Evolutionary conservation across 805 yeast genomes (phyloP).

Genomic region (Metschnikowia lochheadii): DNA sequence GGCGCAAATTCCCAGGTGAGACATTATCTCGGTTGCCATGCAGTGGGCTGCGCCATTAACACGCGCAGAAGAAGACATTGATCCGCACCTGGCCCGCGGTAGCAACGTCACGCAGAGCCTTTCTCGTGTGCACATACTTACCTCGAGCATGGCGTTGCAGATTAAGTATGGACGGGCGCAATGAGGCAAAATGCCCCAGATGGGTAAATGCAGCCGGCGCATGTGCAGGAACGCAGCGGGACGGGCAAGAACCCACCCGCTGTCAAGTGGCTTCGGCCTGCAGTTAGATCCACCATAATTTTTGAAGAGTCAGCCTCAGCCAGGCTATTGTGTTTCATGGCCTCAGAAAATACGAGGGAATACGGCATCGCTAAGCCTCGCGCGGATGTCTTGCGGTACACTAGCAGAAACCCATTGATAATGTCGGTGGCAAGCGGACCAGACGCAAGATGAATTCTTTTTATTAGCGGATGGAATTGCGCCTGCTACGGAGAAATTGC

Average conservation of each 20-base stretch:
- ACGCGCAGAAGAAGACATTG: constrained; percentile 3
- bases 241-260: background rate
- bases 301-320: background rate
- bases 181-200: background rate
- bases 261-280: background rate
- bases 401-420: no score
- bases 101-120: background rate
- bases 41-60: background rate
- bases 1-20: background rate
- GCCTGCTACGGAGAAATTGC: no score
- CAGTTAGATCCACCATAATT: background rate
- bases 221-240: background rate
- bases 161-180: background rate
- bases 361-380: background rate
- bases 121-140: background rate
- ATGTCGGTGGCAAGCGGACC: no score
- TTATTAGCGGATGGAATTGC: no score
- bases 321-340: background rate
- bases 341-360: background rate
- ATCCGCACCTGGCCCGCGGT: background rate
- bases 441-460: background rate
- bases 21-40: constrained; percentile 2
- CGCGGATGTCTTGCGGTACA: background rate
- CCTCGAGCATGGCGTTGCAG: background rate
- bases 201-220: background rate